Base-by-base conservation (phyloP, 805 yeast species). In the Citeromyces matritensis region DNA sequence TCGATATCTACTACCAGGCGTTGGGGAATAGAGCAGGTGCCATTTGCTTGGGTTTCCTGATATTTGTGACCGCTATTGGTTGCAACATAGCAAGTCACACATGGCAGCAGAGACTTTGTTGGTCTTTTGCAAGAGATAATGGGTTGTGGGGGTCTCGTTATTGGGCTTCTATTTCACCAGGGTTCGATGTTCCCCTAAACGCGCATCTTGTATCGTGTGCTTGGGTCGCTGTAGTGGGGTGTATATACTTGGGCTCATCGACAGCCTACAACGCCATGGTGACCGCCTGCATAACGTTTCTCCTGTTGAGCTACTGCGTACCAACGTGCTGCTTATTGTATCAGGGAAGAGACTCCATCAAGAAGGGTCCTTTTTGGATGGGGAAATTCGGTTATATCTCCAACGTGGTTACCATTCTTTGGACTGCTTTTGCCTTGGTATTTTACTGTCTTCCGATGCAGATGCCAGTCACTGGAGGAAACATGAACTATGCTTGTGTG, bases 181-280 rank as follows among this genome's bases (percentile, higher is more conserved):
- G 45, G 28, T 49, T 67, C 5, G 69, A 65, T 14, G 60, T 69
- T n/a, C 83, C 83, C 9, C 51, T 73, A 11, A 59, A 64, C 40
- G 79, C 81, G 2, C 74, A 72, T 39, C 31, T 71, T 14, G 55
- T 73, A 55, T 68, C 75, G 10, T 59, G 69, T 35, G 49, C 53
- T 17, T 58, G 69, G 58, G 58, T 64, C 45, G 70, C 69, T 5
- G 49, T 70, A 14, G 57, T 72, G 37, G 77, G 79, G 4, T 65
- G 75, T 49, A 61, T 75, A 33, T 74, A 71, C 44, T 53, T 76
- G 57, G 82, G 73, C 3, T 73, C 82, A 5, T 58, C 70, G 14
- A 67, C 80, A 1, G 83, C 84, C 6, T 75, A 70, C 48, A 71
- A 72, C 43, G 68, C 82, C 13, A 63, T 76, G 56, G 69, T 71